phyloP scores from a whole-genome alignment of 306 rosid species.

The Vigna mungo region DNA sequence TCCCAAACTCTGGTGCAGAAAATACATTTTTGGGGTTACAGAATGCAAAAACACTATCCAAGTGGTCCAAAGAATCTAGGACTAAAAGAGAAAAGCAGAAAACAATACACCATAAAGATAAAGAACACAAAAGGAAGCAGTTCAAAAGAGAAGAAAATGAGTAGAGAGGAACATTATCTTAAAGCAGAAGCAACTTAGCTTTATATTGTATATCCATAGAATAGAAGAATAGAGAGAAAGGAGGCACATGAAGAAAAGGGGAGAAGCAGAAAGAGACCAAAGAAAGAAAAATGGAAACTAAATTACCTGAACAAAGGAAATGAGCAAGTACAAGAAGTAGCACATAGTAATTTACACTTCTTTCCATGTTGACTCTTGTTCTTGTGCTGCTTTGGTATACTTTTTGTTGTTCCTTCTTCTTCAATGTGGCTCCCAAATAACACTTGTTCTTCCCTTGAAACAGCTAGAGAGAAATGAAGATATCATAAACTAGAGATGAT shows the following conservation, averaged over 20 bases:
- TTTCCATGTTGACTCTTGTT: constrained; percentile 49
- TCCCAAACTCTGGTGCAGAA: constrained; percentile 10
- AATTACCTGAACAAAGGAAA: constrained; percentile 69
- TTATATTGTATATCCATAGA: neutral
- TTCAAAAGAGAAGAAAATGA: constrained; percentile 25
- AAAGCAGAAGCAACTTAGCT: constrained; percentile 36
- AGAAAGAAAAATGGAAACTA: constrained; percentile 50
- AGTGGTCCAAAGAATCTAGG: constrained; percentile 46
- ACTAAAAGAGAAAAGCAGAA: constrained; percentile 36
- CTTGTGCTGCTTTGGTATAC: constrained; percentile 9
- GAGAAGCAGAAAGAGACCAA: neutral
- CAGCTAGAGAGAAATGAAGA: constrained; percentile 49
- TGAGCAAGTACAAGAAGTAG: constrained; percentile 53
- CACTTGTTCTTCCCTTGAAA: constrained; percentile 39
- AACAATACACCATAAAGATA: constrained; percentile 36
- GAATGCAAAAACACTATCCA: constrained; percentile 8
- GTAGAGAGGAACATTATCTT: constrained; percentile 33
- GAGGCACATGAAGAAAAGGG: constrained; percentile 21
- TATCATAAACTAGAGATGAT: constrained; percentile 46
- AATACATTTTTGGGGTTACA: constrained; percentile 8
- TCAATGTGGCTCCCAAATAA: constrained; percentile 47
- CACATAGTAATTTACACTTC: constrained; percentile 39
- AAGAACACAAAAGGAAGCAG: constrained; percentile 39
- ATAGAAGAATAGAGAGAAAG: constrained; percentile 30
- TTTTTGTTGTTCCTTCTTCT: constrained; percentile 13